Evolutionary conservation across 768 basidiomycete genomes (phyloP).

Genomic region (Pisolithus albus): DNA sequence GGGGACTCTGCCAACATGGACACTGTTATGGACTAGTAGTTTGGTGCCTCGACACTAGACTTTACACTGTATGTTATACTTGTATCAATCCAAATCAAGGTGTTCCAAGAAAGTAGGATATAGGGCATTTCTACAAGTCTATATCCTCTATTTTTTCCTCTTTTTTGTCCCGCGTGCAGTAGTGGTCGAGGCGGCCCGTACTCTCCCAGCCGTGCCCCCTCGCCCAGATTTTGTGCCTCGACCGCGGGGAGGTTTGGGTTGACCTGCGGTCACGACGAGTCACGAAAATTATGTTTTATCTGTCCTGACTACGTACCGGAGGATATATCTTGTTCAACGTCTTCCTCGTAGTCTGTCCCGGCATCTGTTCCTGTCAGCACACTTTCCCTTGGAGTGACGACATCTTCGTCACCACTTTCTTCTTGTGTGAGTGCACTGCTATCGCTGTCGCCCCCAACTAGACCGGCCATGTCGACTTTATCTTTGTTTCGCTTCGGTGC

Average conservation of each 20-base stretch:
- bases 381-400: constrained; percentile 58
- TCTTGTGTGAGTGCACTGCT: constrained; percentile 80
- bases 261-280: constrained; percentile 14
- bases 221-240: constrained; percentile 20
- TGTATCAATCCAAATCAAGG: background rate
- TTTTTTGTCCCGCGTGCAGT: constrained; percentile 23
- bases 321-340: constrained; percentile 57
- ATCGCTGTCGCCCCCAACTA: constrained; percentile 79
- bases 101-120: background rate
- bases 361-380: constrained; percentile 65
- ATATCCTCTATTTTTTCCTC: constrained; percentile 23
- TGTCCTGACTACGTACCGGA: constrained; percentile 38
- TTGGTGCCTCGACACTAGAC: background rate
- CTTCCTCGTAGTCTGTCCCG: constrained; percentile 68
- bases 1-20: constrained; percentile 29
- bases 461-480: constrained; percentile 55
- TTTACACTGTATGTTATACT: background rate
- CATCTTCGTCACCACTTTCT: constrained; percentile 65
- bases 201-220: constrained; percentile 20
- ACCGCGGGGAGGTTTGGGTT: constrained; percentile 19
- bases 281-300: constrained; percentile 5
- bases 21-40: constrained; percentile 17
- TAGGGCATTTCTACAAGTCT: background rate
- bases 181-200: constrained; percentile 17
- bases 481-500: constrained; percentile 41